Conservation (phyloP, 371 early-diverging fungal species). For the Mucor ambiguus region DNA sequence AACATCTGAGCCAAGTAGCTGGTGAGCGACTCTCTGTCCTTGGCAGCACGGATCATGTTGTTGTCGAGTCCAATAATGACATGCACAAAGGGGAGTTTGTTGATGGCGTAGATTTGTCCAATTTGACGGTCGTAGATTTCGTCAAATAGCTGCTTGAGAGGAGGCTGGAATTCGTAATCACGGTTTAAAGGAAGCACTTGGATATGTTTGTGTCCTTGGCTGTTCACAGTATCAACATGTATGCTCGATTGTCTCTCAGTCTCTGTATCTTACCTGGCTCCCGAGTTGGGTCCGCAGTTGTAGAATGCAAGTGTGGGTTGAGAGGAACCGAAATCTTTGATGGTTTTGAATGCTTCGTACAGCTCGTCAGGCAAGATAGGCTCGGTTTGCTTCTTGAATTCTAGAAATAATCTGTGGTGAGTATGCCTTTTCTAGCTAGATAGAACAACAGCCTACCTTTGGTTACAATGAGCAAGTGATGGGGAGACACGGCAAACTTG, state of each 20-base stretch:
- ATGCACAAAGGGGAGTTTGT: conserved; percentile 50
- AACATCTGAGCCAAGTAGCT: conserved; percentile 54
- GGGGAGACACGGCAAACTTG: conserved; percentile 73
- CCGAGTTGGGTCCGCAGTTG: conserved; percentile 74
- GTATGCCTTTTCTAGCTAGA: background rate
- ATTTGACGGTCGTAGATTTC: conserved; percentile 47
- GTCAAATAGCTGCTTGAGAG: conserved; percentile 50
- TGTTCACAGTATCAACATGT: conserved; percentile 6
- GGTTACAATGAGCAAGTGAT: conserved; percentile 71
- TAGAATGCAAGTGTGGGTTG: conserved; percentile 62
- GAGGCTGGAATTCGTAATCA: conserved; percentile 43
- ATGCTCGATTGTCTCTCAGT: background rate
- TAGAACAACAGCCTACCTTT: conserved; percentile 56
- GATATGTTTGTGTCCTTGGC: conserved; percentile 75
- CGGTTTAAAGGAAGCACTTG: conserved; percentile 64
- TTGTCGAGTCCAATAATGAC: conserved; percentile 45
- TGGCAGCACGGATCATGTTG: conserved; percentile 27
- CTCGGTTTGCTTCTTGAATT: conserved; percentile 64
- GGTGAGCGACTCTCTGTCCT: conserved; percentile 25
- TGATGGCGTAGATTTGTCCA: conserved; percentile 50
- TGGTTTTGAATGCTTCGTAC: conserved; percentile 52
- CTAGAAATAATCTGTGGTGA: conserved; percentile 26
- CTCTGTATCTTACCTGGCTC: conserved; percentile 58
- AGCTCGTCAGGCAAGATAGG: conserved; percentile 66
- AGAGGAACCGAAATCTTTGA: conserved; percentile 44